A percentile compares a stretch with the other conserved stretches of the same genome.
These are phyloP conservation scores for Tulasnella sp. DNA, from an alignment of 768 basidiomycete genomes.

Conservation along the genomic window DNA sequence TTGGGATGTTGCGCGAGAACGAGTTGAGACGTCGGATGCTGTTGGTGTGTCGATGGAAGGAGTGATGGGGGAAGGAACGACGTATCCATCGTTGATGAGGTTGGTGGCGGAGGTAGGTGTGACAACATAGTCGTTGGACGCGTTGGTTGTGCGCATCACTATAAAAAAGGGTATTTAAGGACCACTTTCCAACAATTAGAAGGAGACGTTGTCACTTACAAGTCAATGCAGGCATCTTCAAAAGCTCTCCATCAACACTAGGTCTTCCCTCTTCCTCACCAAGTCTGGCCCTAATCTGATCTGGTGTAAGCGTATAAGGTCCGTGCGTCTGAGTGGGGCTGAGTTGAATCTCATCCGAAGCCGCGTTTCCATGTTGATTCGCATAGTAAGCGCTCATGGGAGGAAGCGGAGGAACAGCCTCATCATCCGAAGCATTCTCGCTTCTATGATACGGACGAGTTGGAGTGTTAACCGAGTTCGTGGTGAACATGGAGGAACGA, in stretches of 20 bases:
- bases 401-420: constrained; percentile 10
- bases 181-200: background rate
- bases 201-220: constrained; percentile 6
- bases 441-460: constrained; percentile 7
- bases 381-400: background rate
- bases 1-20: constrained; percentile 7
- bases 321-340: constrained; percentile 18
- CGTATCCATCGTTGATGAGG: background rate
- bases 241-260: constrained; percentile 8
- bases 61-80: background rate
- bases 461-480: background rate
- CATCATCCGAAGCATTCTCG: constrained; percentile 1
- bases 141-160: constrained; percentile 12
- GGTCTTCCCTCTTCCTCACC: constrained; percentile 4
- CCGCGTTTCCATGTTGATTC: too few relatives aligned
- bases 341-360: constrained; percentile 13
- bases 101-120: background rate
- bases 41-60: background rate
- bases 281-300: constrained; percentile 14
- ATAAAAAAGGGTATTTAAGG: background rate
- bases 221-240: constrained; percentile 18
- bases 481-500: constrained; percentile 11
- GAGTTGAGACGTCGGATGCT: background rate
- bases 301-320: constrained; percentile 7
- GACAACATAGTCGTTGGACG: constrained; percentile 9